phyloP scores from a whole-genome alignment of 306 rosid genomes.

The Senna tora region DNA sequence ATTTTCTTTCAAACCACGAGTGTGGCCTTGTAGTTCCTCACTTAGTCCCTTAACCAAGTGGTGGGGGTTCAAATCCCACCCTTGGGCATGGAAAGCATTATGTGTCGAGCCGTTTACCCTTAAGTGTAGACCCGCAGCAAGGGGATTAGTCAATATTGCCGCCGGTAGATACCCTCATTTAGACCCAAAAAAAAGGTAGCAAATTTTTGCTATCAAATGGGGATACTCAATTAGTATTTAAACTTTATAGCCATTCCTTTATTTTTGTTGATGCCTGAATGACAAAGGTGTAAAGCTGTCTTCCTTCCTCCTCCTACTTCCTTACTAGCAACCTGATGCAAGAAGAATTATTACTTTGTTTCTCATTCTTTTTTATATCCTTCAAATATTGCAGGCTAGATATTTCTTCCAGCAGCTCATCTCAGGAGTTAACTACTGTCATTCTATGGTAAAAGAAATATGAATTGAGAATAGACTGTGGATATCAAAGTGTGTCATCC shows the following conservation, averaged over 20 bases:
- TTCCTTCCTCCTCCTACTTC: neutral
- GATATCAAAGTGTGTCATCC: conserved; percentile 13
- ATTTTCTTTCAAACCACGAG: too few relatives aligned
- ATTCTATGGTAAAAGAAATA: conserved; percentile 51
- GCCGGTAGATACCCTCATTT: too few relatives aligned
- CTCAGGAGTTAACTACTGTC: conserved; percentile 68
- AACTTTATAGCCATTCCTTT: conserved; percentile 1
- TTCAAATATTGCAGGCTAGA: conserved; percentile 56
- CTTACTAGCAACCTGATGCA: neutral
- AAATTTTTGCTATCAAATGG: neutral
- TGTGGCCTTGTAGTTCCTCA: too few relatives aligned
- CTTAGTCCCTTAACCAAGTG: too few relatives aligned
- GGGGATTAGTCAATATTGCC: too few relatives aligned
- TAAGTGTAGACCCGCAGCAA: too few relatives aligned
- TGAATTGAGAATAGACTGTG: neutral
- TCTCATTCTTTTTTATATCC: neutral
- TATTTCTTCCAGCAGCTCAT: conserved; percentile 75
- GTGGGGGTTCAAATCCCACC: too few relatives aligned
- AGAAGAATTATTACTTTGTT: conserved; percentile 1
- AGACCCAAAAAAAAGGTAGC: too few relatives aligned
- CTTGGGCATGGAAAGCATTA: too few relatives aligned
- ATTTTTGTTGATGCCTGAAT: neutral
- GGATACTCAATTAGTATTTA: neutral
- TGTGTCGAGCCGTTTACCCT: too few relatives aligned
- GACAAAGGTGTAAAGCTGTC: neutral